Percentiles rank a stretch among this genome's conserved stretches.
These are phyloP conservation scores for Pogostemon cablin DNA, from an alignment of 257 asterid species.

Conservation along the genomic window DNA sequence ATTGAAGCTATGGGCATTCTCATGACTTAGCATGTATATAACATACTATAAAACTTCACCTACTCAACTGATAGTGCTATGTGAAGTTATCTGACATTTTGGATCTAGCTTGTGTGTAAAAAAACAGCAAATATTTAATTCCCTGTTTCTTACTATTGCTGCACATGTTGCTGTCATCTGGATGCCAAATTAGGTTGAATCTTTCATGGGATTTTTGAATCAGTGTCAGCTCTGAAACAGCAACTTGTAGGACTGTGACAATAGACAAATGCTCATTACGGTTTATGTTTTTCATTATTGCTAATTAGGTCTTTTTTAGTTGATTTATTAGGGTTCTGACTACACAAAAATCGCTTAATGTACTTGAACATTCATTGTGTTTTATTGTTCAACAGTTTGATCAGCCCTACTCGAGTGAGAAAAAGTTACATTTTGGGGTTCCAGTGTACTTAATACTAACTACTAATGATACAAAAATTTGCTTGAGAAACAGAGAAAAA, in stretches of 20 bases:
- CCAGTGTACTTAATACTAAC: not conserved
- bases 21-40: conserved; percentile 13
- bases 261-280: not conserved
- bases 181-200: not conserved
- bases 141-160: conserved; percentile 4
- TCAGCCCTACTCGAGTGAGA: not conserved
- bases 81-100: conserved; percentile 21
- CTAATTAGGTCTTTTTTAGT: conserved; percentile 18
- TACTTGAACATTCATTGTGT: not conserved
- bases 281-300: conserved; percentile 4
- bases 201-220: not conserved
- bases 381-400: not conserved
- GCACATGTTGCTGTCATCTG: not conserved
- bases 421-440: conserved; percentile 7
- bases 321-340: not conserved
- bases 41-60: conserved; percentile 1
- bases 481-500: conserved; percentile 17
- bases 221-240: conserved; percentile 4
- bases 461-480: conserved; percentile 4
- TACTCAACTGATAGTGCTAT: conserved; percentile 18
- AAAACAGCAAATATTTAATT: not conserved
- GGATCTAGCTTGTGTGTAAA: not conserved
- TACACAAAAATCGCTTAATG: not conserved
- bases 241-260: not conserved
- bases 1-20: conserved; percentile 15